A percentile compares a stretch with the other conserved stretches of the same genome.
These are phyloP conservation scores for Potentilla sterilis DNA, from an alignment of 306 rosid species.

Conservation along the genomic window DNA sequence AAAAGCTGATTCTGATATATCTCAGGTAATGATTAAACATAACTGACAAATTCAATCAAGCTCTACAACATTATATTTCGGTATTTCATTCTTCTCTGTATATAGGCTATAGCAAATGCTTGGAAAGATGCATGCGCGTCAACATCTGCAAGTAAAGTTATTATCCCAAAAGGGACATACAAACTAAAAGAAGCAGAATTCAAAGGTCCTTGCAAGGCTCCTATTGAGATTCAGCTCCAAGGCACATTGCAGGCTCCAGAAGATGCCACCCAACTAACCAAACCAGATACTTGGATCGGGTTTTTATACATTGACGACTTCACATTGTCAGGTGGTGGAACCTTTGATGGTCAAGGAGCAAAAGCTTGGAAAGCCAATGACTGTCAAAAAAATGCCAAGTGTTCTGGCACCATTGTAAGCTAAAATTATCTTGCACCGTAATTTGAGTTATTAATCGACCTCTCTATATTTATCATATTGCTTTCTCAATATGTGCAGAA, in stretches of 20 bases:
- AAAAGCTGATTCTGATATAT: no score
- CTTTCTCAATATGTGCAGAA: no score
- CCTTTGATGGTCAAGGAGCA: slow-evolving; percentile 45
- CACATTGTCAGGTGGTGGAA: slow-evolving; percentile 39
- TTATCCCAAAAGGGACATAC: slow-evolving; percentile 26
- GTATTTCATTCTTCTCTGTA: background rate
- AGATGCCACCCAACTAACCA: background rate
- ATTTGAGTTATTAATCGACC: no score
- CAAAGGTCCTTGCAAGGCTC: slow-evolving; percentile 47
- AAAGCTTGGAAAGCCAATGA: slow-evolving; percentile 31
- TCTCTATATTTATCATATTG: no score
- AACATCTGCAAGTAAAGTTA: slow-evolving; percentile 19
- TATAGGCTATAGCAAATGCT: slow-evolving; percentile 30
- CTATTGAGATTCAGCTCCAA: slow-evolving; percentile 30
- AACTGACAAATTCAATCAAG: no score
- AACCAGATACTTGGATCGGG: no score
- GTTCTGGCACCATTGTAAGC: background rate
- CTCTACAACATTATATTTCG: no score
- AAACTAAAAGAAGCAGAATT: slow-evolving; percentile 14
- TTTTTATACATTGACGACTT: no score
- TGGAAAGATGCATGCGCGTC: slow-evolving; percentile 41
- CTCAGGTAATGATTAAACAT: no score
- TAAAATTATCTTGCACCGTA: no score
- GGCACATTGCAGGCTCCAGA: slow-evolving; percentile 38
- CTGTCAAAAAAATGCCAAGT: slow-evolving; percentile 8